These are phyloP conservation scores for Didymosphaeria variabile DNA, from an alignment of 2,329 filamentous ascomycete genomes.

Conservation along the genomic window DNA sequence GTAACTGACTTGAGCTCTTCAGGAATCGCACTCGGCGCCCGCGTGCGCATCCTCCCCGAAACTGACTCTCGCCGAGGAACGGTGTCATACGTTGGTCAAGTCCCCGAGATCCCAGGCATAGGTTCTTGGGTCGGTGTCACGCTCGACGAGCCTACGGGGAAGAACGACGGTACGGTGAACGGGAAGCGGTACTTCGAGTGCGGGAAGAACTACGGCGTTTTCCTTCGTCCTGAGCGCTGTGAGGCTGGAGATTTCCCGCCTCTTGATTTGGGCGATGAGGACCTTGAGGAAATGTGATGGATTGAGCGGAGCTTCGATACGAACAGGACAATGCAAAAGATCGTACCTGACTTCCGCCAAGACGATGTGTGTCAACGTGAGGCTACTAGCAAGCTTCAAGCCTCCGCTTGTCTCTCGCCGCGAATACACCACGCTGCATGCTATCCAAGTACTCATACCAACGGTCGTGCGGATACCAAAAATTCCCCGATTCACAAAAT, in stretches of 20 bases:
- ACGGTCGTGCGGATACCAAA: no score
- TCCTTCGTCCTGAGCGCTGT: slow-evolving; percentile 79
- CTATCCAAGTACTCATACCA: no score
- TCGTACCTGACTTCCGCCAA: not conserved
- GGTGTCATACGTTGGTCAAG: slow-evolving; percentile 75
- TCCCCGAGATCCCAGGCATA: slow-evolving; percentile 75
- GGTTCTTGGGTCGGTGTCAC: slow-evolving; percentile 74
- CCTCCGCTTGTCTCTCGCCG: no score
- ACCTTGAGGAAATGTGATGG: slow-evolving; percentile 69
- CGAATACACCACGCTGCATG: no score
- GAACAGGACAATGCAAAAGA: no score
- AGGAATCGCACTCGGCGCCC: slow-evolving; percentile 40
- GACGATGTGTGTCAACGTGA: no score
- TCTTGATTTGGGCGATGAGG: slow-evolving; percentile 62
- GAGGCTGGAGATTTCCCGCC: slow-evolving; percentile 77
- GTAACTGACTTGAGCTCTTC: slow-evolving; percentile 11
- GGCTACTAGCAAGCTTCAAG: no score
- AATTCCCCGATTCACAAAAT: no score
- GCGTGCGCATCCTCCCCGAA: slow-evolving; percentile 59
- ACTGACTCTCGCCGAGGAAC: slow-evolving; percentile 75
- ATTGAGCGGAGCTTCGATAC: not conserved
- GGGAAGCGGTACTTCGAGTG: slow-evolving; percentile 76
- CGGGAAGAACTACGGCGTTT: slow-evolving; percentile 75
- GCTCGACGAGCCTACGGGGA: slow-evolving; percentile 81
- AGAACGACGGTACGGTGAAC: slow-evolving; percentile 79